phyloP scores from a whole-genome alignment of 345 rosid species.

The Populus nigra region DNA sequence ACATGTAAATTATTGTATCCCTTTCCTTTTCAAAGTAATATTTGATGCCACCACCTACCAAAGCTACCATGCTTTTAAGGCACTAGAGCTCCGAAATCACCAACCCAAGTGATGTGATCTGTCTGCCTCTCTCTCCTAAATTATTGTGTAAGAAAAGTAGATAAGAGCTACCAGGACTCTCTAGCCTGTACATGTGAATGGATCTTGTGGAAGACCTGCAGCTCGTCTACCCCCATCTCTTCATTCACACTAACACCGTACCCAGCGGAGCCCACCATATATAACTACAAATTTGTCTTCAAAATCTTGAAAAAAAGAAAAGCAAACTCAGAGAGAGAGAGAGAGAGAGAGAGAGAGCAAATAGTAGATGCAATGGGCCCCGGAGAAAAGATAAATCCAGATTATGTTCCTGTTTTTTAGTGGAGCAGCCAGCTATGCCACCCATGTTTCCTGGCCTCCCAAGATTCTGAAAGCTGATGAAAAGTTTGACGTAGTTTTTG shows the following conservation, averaged over 20 bases:
- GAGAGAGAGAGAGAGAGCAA: neutral
- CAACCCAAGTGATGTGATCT: constrained; percentile 30
- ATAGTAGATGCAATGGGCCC: constrained; percentile 18
- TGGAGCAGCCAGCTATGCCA: constrained; percentile 31
- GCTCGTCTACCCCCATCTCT: neutral
- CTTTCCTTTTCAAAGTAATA: no score
- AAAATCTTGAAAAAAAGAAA: constrained; percentile 13
- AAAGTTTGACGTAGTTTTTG: constrained; percentile 4
- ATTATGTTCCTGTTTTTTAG: constrained; percentile 28
- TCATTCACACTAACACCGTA: constrained; percentile 1
- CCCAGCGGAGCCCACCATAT: constrained; percentile 16
- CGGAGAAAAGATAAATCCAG: neutral
- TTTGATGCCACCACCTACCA: constrained; percentile 32
- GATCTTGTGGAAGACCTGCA: neutral
- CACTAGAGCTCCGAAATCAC: constrained; percentile 19
- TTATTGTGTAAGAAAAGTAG: constrained; percentile 23
- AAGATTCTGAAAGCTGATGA: constrained; percentile 24
- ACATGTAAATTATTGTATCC: neutral
- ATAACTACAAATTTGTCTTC: constrained; percentile 9
- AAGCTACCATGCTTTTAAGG: constrained; percentile 33
- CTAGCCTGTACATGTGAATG: neutral
- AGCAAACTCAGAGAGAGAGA: neutral
- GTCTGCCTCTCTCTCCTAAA: constrained; percentile 12
- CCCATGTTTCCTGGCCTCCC: neutral
- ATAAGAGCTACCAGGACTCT: neutral